Conservation (phyloP, 257 asterid genomes). For the Solanum corneliomulleri region DNA sequence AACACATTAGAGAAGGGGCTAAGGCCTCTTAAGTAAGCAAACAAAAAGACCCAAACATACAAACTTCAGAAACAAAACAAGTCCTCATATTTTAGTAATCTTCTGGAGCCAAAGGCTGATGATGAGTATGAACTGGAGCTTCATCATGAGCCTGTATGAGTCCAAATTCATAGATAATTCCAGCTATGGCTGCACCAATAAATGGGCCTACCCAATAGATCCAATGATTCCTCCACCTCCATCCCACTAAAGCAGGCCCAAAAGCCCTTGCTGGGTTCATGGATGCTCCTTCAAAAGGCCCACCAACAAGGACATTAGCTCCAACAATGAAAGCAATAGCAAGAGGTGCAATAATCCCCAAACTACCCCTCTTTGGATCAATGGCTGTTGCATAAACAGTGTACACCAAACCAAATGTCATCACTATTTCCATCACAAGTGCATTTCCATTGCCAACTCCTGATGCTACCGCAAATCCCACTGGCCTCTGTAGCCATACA, state of each 20-base stretch:
- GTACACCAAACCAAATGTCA: slow-evolving; percentile 76
- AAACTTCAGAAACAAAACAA: background rate
- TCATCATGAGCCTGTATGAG: slow-evolving; percentile 33
- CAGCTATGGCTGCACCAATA: slow-evolving; percentile 70
- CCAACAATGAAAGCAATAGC: slow-evolving; percentile 90
- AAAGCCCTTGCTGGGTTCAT: slow-evolving; percentile 95
- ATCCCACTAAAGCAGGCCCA: slow-evolving; percentile 86
- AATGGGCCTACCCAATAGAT: slow-evolving; percentile 93
- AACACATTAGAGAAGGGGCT: background rate
- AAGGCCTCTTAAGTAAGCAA: background rate
- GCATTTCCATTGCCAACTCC: slow-evolving; percentile 66
- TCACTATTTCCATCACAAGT: slow-evolving; percentile 60
- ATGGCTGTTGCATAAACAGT: slow-evolving; percentile 75
- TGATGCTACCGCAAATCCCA: slow-evolving; percentile 48
- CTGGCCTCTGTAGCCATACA: slow-evolving; percentile 52
- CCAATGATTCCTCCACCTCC: slow-evolving; percentile 96
- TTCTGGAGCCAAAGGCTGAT: slow-evolving; percentile 90
- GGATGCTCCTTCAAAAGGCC: slow-evolving; percentile 80
- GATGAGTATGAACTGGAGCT: slow-evolving; percentile 39
- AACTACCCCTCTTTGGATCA: slow-evolving; percentile 71
- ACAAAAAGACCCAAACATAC: background rate
- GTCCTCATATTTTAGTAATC: slow-evolving; percentile 42
- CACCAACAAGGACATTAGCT: slow-evolving; percentile 78
- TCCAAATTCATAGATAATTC: slow-evolving; percentile 63
- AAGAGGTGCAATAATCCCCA: slow-evolving; percentile 76